phyloP scores from a whole-genome alignment of 2,329 filamentous ascomycete genomes.

The Scortechinia acanthostroma region DNA sequence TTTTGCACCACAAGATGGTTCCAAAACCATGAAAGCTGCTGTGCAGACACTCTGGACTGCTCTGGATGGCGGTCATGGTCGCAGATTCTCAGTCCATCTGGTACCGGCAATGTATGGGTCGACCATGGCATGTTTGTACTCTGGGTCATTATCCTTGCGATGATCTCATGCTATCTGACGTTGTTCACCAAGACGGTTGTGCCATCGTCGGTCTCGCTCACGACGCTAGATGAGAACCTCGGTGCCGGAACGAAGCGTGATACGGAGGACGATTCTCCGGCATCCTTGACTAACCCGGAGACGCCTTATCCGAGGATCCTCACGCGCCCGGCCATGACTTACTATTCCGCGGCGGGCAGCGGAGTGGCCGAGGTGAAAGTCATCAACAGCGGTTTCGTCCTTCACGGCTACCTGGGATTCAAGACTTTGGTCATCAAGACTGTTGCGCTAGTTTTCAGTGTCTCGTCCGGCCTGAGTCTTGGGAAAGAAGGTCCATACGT shows the following conservation, averaged over 20 bases:
- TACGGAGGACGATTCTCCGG: neutral
- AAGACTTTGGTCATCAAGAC: constrained; percentile 48
- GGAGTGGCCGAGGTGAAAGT: constrained; percentile 59
- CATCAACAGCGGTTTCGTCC: constrained; percentile 51
- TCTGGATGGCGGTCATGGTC: constrained; percentile 5
- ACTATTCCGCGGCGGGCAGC: constrained; percentile 50
- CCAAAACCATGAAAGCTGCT: constrained; percentile 39
- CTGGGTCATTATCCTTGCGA: neutral
- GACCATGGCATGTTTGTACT: neutral
- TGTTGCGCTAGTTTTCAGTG: constrained; percentile 47
- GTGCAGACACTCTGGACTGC: constrained; percentile 15
- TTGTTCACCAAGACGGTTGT: neutral
- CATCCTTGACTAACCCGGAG: constrained; percentile 5
- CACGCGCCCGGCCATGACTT: constrained; percentile 31
- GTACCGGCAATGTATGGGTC: constrained; percentile 2
- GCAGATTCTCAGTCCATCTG: constrained; percentile 2
- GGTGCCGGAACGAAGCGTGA: neutral
- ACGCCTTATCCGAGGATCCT: constrained; percentile 3
- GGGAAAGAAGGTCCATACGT: constrained; percentile 58
- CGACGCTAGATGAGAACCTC: constrained; percentile 1
- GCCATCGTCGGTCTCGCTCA: neutral
- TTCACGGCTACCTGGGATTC: constrained; percentile 45
- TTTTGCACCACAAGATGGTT: constrained; percentile 37
- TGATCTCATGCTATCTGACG: neutral
- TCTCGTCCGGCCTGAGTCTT: constrained; percentile 49